Evolutionary conservation across 148 eudicot genomes (phyloP).

Genomic region (Oxyria digyna): DNA sequence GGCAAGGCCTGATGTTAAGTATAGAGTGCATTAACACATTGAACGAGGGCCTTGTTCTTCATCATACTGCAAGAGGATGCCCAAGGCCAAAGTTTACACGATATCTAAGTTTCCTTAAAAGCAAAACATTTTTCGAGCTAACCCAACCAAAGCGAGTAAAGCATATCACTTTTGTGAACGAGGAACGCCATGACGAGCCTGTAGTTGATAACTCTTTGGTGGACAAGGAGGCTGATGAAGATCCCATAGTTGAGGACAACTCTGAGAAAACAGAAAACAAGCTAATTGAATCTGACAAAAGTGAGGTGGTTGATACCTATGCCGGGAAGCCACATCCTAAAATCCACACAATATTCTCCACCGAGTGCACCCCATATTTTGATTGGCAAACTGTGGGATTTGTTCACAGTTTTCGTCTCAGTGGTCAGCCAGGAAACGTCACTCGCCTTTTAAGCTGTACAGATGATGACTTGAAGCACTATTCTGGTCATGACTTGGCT

Average conservation of each 20-base stretch:
- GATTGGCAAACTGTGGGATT: conserved; percentile 98
- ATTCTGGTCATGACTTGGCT: conserved; percentile 78
- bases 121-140: conserved; percentile 61
- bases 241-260: not conserved
- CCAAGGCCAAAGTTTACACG: conserved; percentile 79
- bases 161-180: conserved; percentile 29
- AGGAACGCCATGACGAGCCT: conserved; percentile 10
- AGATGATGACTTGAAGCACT: conserved; percentile 72
- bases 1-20: conserved; percentile 51
- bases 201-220: conserved; percentile 15
- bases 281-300: not conserved
- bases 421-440: conserved; percentile 93
- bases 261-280: not conserved
- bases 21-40: conserved; percentile 74
- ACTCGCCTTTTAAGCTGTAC: conserved; percentile 95
- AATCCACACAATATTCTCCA: conserved; percentile 81
- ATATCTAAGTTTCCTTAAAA: conserved; percentile 71
- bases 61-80: conserved; percentile 66
- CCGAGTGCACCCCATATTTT: conserved; percentile 84
- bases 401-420: conserved; percentile 66
- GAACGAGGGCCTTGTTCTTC: conserved; percentile 70
- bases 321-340: conserved; percentile 41
- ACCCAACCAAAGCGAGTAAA: conserved; percentile 61
- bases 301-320: conserved; percentile 24
- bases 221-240: conserved; percentile 18